These are phyloP conservation scores for Solanum gandarillasii DNA, from an alignment of 257 asterid genomes.

Conservation along the genomic window DNA sequence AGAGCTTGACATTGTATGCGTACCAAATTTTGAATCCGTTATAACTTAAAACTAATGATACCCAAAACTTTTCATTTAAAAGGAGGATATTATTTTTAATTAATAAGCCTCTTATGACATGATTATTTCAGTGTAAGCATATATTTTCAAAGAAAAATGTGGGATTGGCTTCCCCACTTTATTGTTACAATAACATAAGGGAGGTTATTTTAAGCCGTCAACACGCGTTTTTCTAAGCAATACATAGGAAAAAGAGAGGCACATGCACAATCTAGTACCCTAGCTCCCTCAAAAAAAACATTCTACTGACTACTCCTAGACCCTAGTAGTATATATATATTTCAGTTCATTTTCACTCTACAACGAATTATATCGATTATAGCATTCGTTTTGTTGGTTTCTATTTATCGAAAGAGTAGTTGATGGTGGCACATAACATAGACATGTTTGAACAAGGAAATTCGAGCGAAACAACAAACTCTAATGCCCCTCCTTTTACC, in stretches of 20 bases:
- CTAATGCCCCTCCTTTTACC: neutral
- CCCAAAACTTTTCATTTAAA: too few species aligned
- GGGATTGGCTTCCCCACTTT: too few species aligned
- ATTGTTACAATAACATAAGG: neutral
- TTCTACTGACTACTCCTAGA: neutral
- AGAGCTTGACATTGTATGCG: too few species aligned
- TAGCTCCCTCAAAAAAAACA: neutral
- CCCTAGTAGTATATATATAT: too few species aligned
- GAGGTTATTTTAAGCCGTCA: neutral
- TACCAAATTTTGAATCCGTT: too few species aligned
- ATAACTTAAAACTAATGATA: too few species aligned
- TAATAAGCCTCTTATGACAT: too few species aligned
- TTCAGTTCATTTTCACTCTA: neutral
- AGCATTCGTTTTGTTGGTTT: neutral
- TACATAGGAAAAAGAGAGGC: neutral
- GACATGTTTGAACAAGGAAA: neutral
- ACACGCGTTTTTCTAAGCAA: neutral
- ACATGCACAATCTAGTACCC: neutral
- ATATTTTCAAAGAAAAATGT: too few species aligned
- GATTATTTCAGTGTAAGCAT: too few species aligned
- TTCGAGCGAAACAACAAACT: neutral
- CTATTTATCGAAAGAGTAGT: too few species aligned
- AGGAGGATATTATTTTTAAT: too few species aligned
- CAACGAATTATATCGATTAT: too few species aligned
- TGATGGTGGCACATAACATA: neutral